These are phyloP conservation scores for Penicillium crystallinum DNA, from an alignment of 495 filamentous ascomycete genomes.

Conservation along the genomic window DNA sequence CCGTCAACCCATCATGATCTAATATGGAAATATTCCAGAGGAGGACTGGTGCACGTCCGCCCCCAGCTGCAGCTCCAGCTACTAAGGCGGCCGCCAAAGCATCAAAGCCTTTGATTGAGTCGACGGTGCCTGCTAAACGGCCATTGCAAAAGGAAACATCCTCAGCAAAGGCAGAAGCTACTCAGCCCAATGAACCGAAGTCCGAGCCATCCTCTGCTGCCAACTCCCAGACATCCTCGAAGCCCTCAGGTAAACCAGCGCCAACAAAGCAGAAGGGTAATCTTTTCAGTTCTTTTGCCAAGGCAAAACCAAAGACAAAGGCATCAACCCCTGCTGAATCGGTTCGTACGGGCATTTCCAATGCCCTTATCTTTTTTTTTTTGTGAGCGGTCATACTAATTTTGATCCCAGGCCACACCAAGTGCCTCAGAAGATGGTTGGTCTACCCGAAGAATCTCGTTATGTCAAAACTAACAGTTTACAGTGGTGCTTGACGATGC, in stretches of 20 bases:
- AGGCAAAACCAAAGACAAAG: constrained; percentile 63
- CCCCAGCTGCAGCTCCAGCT: constrained; percentile 20
- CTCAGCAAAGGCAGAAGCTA: constrained; percentile 18
- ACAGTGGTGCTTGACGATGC: constrained; percentile 47
- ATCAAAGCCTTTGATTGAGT: constrained; percentile 18
- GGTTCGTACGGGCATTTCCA: constrained; percentile 4
- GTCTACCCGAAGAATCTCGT: constrained; percentile 8
- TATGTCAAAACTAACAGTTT: constrained; percentile 12
- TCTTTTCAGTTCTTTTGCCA: constrained; percentile 82
- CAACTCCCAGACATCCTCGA: constrained; percentile 28
- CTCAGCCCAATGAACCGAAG: constrained; percentile 28
- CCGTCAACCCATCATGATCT: not conserved
- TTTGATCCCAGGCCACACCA: constrained; percentile 15
- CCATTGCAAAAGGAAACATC: constrained; percentile 25
- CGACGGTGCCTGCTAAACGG: constrained; percentile 32
- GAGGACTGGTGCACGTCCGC: constrained; percentile 39
- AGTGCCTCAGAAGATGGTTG: constrained; percentile 50
- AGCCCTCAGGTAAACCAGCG: constrained; percentile 31
- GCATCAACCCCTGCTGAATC: constrained; percentile 41
- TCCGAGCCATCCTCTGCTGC: constrained; percentile 20
- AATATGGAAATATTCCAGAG: constrained; percentile 33
- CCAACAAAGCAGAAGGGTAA: constrained; percentile 57
- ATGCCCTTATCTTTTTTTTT: not conserved
- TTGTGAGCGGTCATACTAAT: constrained; percentile 14
- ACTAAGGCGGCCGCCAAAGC: constrained; percentile 8